Evolutionary conservation across 176 grass and related monocot genomes (phyloP).

Genomic region (Puccinellia tenuiflora): DNA sequence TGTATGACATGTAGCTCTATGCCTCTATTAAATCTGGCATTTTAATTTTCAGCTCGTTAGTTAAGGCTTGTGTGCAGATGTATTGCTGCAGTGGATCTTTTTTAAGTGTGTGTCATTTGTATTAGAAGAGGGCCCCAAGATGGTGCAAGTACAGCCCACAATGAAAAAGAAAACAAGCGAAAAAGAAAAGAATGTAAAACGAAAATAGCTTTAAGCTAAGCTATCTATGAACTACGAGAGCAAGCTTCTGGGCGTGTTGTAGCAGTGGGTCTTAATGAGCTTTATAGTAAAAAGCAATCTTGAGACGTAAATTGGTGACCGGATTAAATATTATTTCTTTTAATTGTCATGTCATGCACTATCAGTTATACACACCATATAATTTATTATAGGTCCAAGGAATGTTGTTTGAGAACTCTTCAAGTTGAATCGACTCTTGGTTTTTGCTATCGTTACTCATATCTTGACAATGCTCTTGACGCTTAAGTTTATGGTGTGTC

Average conservation of each 20-base stretch:
- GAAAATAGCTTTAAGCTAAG: no score
- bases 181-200: no score
- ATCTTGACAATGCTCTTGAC: slow-evolving; percentile 7
- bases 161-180: no score
- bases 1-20: neutral
- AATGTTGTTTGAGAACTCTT: neutral
- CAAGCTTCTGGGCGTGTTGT: neutral
- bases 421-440: neutral
- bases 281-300: neutral
- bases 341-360: neutral
- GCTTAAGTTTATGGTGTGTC: neutral
- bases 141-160: no score
- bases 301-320: neutral
- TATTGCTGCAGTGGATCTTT: neutral
- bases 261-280: neutral
- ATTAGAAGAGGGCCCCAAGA: no score
- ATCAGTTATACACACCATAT: neutral
- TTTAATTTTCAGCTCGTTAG: neutral
- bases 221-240: no score
- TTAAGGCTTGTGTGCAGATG: neutral
- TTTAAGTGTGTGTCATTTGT: neutral
- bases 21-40: neutral
- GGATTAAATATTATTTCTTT: neutral
- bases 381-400: neutral
- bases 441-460: neutral